Base-by-base conservation (phyloP, 805 yeast genomes). In the Saccharomycopsis schoenii region DNA sequence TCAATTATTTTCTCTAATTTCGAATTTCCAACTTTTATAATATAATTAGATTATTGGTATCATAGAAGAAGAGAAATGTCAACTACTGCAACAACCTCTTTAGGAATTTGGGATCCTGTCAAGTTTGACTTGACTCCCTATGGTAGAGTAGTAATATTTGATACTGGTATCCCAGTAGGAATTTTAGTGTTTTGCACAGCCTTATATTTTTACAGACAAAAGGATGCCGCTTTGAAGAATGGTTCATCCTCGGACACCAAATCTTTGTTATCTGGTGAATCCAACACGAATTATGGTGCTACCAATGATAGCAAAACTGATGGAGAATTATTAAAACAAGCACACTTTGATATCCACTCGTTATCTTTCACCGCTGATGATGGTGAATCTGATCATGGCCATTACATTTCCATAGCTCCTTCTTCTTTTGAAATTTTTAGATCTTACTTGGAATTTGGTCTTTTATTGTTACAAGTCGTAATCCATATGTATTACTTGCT, bases 301-400 rank as follows among this genome's bases (percentile, higher is more conserved):
- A 58, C 63, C 56, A 58, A 51, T 9, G 40, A 50, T 36, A 57
- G 8, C 6, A 21, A 36, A 3, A 24, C 58, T 58, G 42, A 39
- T 74, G 65, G 64, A 11, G 61, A 59, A 29, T 17, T 59, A 19
- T 19, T 82, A 47, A 78, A 83, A 52, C 81, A 81, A 39, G 80
- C 80, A 55, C 94, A 87, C 70, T 88, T 87, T 66, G 88, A 88
- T 65, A 77, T 87, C 39, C 76, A 80, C 19, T 77, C 80, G 21
- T 69, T 87, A 42, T 74, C 79, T 14, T 80, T 83, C 17, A 72
- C 79, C 1, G 80, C 80, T 62, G 77, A 78, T 10, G 85, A 84
- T 70, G 91, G 90, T 5, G 77, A 80, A 11, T 56, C 62, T n/a
- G 82, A 85, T 9, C 84, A 83, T 63, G 89, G 90, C 2, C 69